phyloP scores from a whole-genome alignment of 352 stramenopile genomes.

The Phytopythium boreale region DNA sequence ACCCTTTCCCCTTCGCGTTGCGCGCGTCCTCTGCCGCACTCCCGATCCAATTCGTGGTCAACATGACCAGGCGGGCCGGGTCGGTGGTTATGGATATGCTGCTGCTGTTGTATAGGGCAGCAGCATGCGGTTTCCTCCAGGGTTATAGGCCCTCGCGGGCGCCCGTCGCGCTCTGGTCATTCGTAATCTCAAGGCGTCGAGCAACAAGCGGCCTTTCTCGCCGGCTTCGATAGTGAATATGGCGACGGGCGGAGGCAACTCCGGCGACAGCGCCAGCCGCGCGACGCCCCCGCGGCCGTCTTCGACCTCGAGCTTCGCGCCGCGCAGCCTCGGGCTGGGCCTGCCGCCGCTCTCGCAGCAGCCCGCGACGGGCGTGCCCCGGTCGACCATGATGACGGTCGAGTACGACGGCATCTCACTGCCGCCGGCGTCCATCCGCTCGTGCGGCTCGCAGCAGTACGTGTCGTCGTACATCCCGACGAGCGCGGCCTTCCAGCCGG shows the following conservation, averaged over 20 bases:
- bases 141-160: neutral
- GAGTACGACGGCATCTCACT: constrained; percentile 59
- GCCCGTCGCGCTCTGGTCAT: neutral
- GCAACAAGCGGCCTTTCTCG: constrained; percentile 1
- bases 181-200: constrained; percentile 2
- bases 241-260: neutral
- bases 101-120: neutral
- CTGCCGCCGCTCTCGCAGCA: constrained; percentile 24
- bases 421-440: constrained; percentile 66
- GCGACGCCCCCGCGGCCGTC: constrained; percentile 18
- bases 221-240: neutral
- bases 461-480: constrained; percentile 76
- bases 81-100: constrained; percentile 3
- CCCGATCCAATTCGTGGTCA: neutral
- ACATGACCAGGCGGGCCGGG: neutral
- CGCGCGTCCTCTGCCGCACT: neutral
- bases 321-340: constrained; percentile 12
- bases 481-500: constrained; percentile 45
- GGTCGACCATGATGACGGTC: constrained; percentile 50
- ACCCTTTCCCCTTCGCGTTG: neutral
- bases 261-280: constrained; percentile 13
- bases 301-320: constrained; percentile 8
- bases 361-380: constrained; percentile 15
- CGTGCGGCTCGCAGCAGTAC: constrained; percentile 73
- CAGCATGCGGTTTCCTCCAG: neutral